A percentile compares a stretch with the other conserved stretches of the same genome.
Conservation (phyloP, 1,284 basidiomycete genomes). For the Schizophyllum commune region DNA sequence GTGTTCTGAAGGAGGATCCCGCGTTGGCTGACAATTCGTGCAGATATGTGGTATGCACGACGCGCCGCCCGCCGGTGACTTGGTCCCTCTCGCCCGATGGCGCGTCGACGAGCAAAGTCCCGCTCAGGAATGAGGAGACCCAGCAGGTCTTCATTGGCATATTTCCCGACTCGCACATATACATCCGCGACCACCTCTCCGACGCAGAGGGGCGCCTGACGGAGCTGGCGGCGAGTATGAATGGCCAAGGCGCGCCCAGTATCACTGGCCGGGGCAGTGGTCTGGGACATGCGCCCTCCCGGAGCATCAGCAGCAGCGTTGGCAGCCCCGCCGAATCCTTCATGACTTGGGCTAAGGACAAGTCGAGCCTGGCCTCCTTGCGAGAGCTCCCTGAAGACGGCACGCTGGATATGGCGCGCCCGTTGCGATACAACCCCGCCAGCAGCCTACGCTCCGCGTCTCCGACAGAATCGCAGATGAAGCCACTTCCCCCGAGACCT, state of each 20-base stretch:
- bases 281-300: background rate
- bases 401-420: slow-evolving; percentile 54
- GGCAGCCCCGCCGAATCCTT: slow-evolving; percentile 26
- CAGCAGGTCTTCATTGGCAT: slow-evolving; percentile 94
- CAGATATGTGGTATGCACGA: slow-evolving; percentile 86
- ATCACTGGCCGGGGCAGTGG: background rate
- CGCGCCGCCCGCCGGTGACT: slow-evolving; percentile 58
- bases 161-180: slow-evolving; percentile 88
- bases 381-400: slow-evolving; percentile 70
- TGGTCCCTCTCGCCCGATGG: slow-evolving; percentile 54
- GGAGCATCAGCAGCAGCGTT: slow-evolving; percentile 15
- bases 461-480: slow-evolving; percentile 59
- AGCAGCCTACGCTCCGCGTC: slow-evolving; percentile 45
- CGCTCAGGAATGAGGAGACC: slow-evolving; percentile 57
- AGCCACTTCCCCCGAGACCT: slow-evolving; percentile 86
- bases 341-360: slow-evolving; percentile 38
- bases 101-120: slow-evolving; percentile 39
- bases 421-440: slow-evolving; percentile 51
- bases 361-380: slow-evolving; percentile 54
- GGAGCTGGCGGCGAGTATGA: slow-evolving; percentile 43
- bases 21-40: slow-evolving; percentile 6
- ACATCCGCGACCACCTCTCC: slow-evolving; percentile 81
- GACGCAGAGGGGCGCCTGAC: slow-evolving; percentile 85
- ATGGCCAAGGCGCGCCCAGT: slow-evolving; percentile 19
- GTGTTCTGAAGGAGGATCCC: slow-evolving; percentile 6